Conservation (phyloP, 192 early-diverging fungal genomes). For the Gaertneriomyces sp. region DNA sequence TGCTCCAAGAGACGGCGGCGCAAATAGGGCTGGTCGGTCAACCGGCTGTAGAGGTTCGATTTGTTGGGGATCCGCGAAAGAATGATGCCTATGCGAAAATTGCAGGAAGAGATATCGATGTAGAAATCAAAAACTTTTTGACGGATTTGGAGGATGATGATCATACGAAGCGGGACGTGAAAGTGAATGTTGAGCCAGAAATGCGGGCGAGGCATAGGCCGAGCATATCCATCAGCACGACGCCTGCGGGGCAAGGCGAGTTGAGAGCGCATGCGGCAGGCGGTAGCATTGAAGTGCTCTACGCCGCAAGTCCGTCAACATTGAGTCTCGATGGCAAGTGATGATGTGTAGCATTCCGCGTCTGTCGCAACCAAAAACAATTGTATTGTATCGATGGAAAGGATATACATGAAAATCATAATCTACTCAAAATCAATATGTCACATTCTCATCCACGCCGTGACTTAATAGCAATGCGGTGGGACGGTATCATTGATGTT, state of each 20-base stretch:
- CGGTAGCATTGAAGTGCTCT: slow-evolving; percentile 33
- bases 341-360: no score
- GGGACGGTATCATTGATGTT: no score
- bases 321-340: slow-evolving; percentile 4
- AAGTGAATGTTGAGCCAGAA: slow-evolving; percentile 7
- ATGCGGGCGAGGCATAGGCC: not conserved
- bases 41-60: slow-evolving; percentile 32
- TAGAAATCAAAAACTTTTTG: slow-evolving; percentile 39
- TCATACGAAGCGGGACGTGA: slow-evolving; percentile 1
- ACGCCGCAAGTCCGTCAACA: slow-evolving; percentile 17
- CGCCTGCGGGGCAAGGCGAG: slow-evolving; percentile 16
- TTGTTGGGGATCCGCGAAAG: slow-evolving; percentile 33
- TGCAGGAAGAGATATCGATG: slow-evolving; percentile 22
- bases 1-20: slow-evolving; percentile 23
- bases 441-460: no score
- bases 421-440: no score
- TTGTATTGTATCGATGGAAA: no score
- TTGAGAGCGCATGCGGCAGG: slow-evolving; percentile 17
- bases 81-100: slow-evolving; percentile 28
- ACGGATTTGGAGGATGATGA: slow-evolving; percentile 30
- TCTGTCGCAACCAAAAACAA: no score
- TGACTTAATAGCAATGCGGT: no score
- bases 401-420: no score
- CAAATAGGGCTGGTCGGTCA: slow-evolving; percentile 20
- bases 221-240: slow-evolving; percentile 12